Percentiles rank a stretch among this genome's conserved stretches.
These are phyloP conservation scores for Protomyces macrosporus DNA, from an alignment of 1,139 yeast species.

Conservation along the genomic window DNA sequence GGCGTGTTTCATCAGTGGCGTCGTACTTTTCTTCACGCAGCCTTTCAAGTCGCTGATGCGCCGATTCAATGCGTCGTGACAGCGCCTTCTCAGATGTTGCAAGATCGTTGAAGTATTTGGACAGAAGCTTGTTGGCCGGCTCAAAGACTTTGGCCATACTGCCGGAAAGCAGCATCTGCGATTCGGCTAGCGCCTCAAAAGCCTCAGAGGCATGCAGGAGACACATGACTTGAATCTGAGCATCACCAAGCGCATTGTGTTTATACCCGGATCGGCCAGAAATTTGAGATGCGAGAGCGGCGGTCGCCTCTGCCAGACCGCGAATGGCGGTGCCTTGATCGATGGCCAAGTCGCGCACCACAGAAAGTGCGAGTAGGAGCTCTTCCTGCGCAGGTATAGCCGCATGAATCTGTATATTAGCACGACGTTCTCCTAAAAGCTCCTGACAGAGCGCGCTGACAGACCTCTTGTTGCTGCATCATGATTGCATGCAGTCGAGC, in stretches of 20 bases:
- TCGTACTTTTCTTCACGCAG: background rate
- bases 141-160: background rate
- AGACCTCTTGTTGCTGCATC: background rate
- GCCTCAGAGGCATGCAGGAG: background rate
- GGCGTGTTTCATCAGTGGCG: background rate
- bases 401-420: background rate
- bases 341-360: background rate
- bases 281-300: background rate
- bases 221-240: background rate
- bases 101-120: background rate
- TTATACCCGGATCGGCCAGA: background rate
- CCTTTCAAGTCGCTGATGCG: background rate
- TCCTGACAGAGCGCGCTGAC: background rate
- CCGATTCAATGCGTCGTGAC: background rate
- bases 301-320: background rate
- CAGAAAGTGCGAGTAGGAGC: background rate
- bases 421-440: background rate
- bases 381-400: background rate
- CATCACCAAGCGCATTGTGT: background rate
- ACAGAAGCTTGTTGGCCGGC: background rate
- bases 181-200: background rate
- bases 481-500: background rate
- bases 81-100: background rate
- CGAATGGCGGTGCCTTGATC: background rate
- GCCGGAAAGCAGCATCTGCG: background rate